Evolutionary conservation across 2,329 filamentous ascomycete genomes (phyloP).

Genomic region (Ceratocystis albifundus): DNA sequence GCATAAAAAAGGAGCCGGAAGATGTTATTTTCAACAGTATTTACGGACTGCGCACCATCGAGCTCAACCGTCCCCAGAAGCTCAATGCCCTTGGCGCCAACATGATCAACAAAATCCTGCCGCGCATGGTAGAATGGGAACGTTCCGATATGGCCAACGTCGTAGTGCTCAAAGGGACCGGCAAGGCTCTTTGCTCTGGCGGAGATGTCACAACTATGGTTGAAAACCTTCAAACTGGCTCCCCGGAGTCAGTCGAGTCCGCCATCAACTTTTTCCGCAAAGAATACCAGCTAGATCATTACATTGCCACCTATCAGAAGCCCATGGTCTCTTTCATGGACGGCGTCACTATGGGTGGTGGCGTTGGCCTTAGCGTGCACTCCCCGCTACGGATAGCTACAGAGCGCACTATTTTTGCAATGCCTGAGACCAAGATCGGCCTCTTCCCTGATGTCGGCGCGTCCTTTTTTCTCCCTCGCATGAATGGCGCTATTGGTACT

Average conservation of each 20-base stretch:
- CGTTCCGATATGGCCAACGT: slow-evolving; percentile 92
- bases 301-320: slow-evolving; percentile 87
- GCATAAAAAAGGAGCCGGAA: slow-evolving; percentile 43
- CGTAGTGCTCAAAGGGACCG: slow-evolving; percentile 81
- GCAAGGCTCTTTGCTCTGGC: slow-evolving; percentile 82
- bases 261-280: slow-evolving; percentile 81
- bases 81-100: slow-evolving; percentile 86
- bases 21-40: slow-evolving; percentile 87
- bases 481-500: slow-evolving; percentile 77
- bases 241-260: slow-evolving; percentile 44
- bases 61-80: slow-evolving; percentile 87
- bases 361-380: slow-evolving; percentile 86
- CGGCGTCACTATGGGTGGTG: slow-evolving; percentile 95
- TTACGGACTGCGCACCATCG: slow-evolving; percentile 81
- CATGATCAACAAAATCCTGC: slow-evolving; percentile 90
- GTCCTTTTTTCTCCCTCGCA: slow-evolving; percentile 85
- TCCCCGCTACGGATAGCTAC: slow-evolving; percentile 94
- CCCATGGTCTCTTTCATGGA: slow-evolving; percentile 95
- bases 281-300: slow-evolving; percentile 92
- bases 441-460: slow-evolving; percentile 98
- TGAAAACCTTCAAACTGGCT: slow-evolving; percentile 57
- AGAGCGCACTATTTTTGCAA: slow-evolving; percentile 88
- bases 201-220: slow-evolving; percentile 80
- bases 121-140: slow-evolving; percentile 81
- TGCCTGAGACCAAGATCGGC: slow-evolving; percentile 96